Conservation (phyloP, 768 basidiomycete genomes). For the Collybia sp. region DNA sequence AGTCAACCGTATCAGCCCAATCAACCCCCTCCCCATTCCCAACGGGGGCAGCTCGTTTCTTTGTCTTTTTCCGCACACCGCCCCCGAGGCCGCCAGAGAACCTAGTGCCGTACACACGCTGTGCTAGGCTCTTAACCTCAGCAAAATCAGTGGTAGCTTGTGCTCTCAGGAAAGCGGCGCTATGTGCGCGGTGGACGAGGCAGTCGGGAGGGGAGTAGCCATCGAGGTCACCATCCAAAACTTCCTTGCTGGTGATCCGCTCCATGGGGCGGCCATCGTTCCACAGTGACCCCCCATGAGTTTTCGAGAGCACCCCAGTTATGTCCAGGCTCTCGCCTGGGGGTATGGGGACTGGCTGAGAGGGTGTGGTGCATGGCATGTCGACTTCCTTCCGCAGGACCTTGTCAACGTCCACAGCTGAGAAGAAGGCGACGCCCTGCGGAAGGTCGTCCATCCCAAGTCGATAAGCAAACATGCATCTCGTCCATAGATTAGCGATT, state of each 20-base stretch:
- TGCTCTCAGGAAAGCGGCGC: constrained; percentile 66
- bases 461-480: constrained; percentile 83
- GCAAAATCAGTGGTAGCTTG: constrained; percentile 71
- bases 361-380: constrained; percentile 94
- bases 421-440: constrained; percentile 95
- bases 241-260: constrained; percentile 10
- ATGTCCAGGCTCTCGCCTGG: constrained; percentile 89
- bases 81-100: constrained; percentile 26
- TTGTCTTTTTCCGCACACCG: constrained; percentile 13
- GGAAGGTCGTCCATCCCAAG: constrained; percentile 97
- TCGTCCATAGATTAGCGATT: constrained; percentile 94
- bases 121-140: constrained; percentile 67
- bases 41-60: background rate
- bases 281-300: constrained; percentile 65
- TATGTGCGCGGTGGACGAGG: constrained; percentile 57
- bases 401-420: constrained; percentile 88
- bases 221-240: constrained; percentile 28
- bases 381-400: constrained; percentile 94
- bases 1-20: too few relatives aligned
- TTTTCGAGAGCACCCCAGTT: constrained; percentile 53
- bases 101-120: constrained; percentile 40
- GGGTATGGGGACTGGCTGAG: constrained; percentile 76
- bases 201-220: constrained; percentile 58
- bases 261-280: constrained; percentile 55
- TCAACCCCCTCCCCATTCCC: too few relatives aligned